A percentile compares a stretch with the other conserved stretches of the same genome.
phyloP scores from a whole-genome alignment of 176 grass and related monocot genomes.

The Hyparrhenia diplandra region DNA sequence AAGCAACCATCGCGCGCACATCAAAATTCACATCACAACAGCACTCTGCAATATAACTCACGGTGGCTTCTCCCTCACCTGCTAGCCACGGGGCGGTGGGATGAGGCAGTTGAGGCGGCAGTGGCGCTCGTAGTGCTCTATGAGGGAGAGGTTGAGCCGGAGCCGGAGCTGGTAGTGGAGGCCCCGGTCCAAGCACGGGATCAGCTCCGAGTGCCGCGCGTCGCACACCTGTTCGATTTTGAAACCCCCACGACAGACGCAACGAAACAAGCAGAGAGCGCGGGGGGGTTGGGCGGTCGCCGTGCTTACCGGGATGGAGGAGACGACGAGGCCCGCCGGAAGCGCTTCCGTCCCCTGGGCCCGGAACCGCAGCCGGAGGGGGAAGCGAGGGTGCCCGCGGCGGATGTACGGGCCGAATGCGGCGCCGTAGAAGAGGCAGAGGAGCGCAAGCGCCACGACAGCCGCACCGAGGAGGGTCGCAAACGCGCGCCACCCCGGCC shows the following conservation, averaged over 20 bases:
- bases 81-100: conserved; percentile 64
- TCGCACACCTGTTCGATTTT: conserved; percentile 53
- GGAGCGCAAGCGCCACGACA: too few relatives aligned
- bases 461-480: too few relatives aligned
- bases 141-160: conserved; percentile 62
- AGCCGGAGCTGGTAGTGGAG: conserved; percentile 66
- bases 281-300: too few relatives aligned
- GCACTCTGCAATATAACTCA: background rate
- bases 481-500: too few relatives aligned
- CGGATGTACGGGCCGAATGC: too few relatives aligned
- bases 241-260: background rate
- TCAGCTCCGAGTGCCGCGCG: conserved; percentile 60
- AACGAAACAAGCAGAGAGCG: too few relatives aligned
- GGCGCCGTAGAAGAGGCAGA: too few relatives aligned
- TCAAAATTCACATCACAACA: background rate
- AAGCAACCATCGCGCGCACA: background rate
- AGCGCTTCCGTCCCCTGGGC: too few relatives aligned
- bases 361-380: too few relatives aligned
- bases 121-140: conserved; percentile 89
- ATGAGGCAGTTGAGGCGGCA: conserved; percentile 79
- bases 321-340: too few relatives aligned
- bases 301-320: too few relatives aligned
- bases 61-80: conserved; percentile 24
- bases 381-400: too few relatives aligned
- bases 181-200: conserved; percentile 66